Conservation (phyloP, 345 rosid genomes). For the Sisymbrium irio region DNA sequence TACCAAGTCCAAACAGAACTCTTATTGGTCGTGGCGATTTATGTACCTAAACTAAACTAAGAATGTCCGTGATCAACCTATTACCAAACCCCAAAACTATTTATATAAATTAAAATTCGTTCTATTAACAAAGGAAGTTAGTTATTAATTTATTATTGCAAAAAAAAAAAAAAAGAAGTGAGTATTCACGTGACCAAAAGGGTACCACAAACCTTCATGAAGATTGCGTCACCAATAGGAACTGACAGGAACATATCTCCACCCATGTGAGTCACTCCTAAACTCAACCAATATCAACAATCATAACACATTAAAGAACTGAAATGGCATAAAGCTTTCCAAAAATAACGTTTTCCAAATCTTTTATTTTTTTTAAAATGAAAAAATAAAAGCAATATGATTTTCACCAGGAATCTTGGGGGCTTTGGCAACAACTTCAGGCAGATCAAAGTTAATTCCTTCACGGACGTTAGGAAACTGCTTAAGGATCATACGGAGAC, state of each 20-base stretch:
- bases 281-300: not conserved
- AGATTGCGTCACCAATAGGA: conserved; percentile 62
- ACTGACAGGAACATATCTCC: conserved; percentile 70
- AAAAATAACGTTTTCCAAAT: not conserved
- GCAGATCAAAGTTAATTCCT: conserved; percentile 85
- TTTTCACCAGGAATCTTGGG: conserved; percentile 62
- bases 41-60: too few species aligned
- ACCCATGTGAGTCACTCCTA: conserved; percentile 64
- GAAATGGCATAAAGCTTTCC: not conserved
- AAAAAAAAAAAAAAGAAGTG: too few species aligned
- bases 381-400: not conserved
- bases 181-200: conserved; percentile 17
- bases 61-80: too few species aligned
- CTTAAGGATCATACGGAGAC: conserved; percentile 70
- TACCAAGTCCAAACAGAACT: not conserved
- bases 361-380: too few species aligned
- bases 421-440: conserved; percentile 79
- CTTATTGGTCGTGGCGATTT: too few species aligned
- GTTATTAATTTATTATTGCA: too few species aligned
- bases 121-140: not conserved
- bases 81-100: too few species aligned
- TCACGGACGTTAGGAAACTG: conserved; percentile 46
- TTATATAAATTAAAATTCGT: too few species aligned
- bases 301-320: not conserved
- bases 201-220: conserved; percentile 61